Percentiles rank a stretch among this genome's conserved stretches.
phyloP scores from a whole-genome alignment of 179 eudicot genomes.

The Nepenthes alata region DNA sequence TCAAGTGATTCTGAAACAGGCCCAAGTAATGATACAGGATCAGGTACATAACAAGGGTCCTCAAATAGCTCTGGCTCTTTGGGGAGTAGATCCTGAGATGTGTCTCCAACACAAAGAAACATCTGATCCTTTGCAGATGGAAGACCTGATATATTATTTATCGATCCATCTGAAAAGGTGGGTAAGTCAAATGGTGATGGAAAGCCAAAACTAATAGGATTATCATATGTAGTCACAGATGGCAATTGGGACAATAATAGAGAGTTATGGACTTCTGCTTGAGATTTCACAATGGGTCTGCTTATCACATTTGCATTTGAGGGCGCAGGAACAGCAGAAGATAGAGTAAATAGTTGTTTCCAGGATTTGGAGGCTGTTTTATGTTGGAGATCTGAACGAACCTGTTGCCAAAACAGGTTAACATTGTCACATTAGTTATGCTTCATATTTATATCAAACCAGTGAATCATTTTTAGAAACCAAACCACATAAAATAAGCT shows the following conservation, averaged over 20 bases:
- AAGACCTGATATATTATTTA: constrained; percentile 32
- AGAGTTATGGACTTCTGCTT: constrained; percentile 49
- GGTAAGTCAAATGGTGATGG: constrained; percentile 71
- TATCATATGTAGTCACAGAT: constrained; percentile 51
- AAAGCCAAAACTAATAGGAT: constrained; percentile 64
- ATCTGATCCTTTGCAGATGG: constrained; percentile 43
- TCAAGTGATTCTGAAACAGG: constrained; percentile 96
- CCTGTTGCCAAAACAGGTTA: constrained; percentile 35
- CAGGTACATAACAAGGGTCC: constrained; percentile 95
- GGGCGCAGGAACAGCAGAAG: constrained; percentile 40
- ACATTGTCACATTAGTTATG: constrained; percentile 5
- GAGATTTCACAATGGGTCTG: constrained; percentile 54
- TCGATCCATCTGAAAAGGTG: constrained; percentile 38
- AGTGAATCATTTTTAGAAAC: no score
- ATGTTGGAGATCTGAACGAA: constrained; percentile 49
- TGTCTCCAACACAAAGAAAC: constrained; percentile 41
- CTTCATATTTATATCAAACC: no score
- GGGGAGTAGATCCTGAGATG: constrained; percentile 43
- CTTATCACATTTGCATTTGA: constrained; percentile 53
- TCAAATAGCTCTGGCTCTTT: constrained; percentile 91
- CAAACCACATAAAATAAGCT: no score
- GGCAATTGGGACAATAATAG: constrained; percentile 25
- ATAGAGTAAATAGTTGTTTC: constrained; percentile 79
- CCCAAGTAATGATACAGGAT: constrained; percentile 86
- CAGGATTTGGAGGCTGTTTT: constrained; percentile 69